These are phyloP conservation scores for Podila minutissima DNA, from an alignment of 192 early-diverging fungal genomes.

Conservation along the genomic window DNA sequence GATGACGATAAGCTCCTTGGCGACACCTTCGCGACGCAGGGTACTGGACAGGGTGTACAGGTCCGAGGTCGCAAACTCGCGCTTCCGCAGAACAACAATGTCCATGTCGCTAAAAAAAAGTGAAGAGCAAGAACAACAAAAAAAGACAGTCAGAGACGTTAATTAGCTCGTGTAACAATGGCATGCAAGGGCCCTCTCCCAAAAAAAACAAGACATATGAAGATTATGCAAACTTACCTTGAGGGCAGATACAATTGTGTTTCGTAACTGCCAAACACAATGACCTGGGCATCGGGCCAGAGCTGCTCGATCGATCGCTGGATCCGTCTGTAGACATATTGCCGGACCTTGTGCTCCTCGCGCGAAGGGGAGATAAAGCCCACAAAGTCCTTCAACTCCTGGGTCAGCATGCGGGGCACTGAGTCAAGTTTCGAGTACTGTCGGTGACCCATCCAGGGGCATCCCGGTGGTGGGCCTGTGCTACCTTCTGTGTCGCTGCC, in stretches of 20 bases:
- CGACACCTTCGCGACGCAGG: constrained; percentile 58
- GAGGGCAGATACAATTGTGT: constrained; percentile 89
- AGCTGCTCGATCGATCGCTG: constrained; percentile 56
- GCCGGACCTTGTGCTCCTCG: constrained; percentile 84
- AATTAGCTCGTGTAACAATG: not conserved
- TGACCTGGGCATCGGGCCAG: constrained; percentile 56
- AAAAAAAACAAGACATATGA: not conserved
- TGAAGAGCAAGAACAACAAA: constrained; percentile 44
- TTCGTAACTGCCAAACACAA: constrained; percentile 91
- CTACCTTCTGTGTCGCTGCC: not conserved
- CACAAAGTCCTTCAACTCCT: constrained; percentile 83
- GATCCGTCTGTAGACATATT: constrained; percentile 74
- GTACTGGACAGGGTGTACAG: not conserved
- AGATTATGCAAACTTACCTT: constrained; percentile 55
- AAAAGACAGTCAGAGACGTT: not conserved
- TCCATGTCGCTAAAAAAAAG: constrained; percentile 27
- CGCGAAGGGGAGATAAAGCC: constrained; percentile 81
- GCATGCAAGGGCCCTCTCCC: no score
- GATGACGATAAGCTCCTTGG: constrained; percentile 65
- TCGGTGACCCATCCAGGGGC: constrained; percentile 39
- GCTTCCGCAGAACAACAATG: constrained; percentile 3
- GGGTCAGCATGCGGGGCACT: constrained; percentile 35
- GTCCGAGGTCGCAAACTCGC: not conserved
- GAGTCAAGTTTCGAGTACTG: constrained; percentile 3
- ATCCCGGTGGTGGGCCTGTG: not conserved